Evolutionary conservation across 2,329 filamentous ascomycete genomes (phyloP).

Genomic region (Aureobasidium sp.): DNA sequence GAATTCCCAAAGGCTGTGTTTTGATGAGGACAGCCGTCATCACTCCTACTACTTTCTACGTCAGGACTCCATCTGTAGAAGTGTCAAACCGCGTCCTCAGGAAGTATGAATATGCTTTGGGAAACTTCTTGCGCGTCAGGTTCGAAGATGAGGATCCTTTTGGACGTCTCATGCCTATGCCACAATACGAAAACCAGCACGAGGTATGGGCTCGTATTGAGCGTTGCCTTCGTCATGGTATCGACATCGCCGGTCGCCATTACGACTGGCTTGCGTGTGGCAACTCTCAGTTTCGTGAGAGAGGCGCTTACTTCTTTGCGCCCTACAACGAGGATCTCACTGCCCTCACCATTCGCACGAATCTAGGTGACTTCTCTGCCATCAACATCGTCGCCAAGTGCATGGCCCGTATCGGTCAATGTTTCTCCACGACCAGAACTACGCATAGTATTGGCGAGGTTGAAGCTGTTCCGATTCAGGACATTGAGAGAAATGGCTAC

Average conservation of each 20-base stretch:
- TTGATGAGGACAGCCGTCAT: conserved; percentile 80
- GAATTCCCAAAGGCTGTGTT: conserved; percentile 76
- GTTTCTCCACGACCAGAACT: conserved; percentile 91
- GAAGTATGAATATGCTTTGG: conserved; percentile 70
- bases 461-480: conserved; percentile 61
- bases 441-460: conserved; percentile 50
- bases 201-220: conserved; percentile 77
- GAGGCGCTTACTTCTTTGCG: conserved; percentile 94
- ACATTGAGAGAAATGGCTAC: conserved; percentile 72
- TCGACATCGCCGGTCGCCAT: conserved; percentile 80
- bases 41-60: conserved; percentile 86
- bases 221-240: conserved; percentile 78
- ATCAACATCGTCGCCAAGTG: conserved; percentile 91
- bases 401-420: conserved; percentile 90
- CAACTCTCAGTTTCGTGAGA: conserved; percentile 94
- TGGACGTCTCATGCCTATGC: conserved; percentile 39
- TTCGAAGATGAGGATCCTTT: conserved; percentile 83
- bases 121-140: conserved; percentile 89
- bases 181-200: conserved; percentile 35
- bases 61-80: conserved; percentile 81
- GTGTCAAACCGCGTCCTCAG: conserved; percentile 90
- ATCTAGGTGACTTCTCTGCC: conserved; percentile 88
- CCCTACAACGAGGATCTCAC: conserved; percentile 48
- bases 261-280: conserved; percentile 96
- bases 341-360: conserved; percentile 79